Evolutionary conservation across 1,284 basidiomycete genomes (phyloP), one percentile per base, ranked within the genome.

Genomic region (Ustilago sp.): DNA sequence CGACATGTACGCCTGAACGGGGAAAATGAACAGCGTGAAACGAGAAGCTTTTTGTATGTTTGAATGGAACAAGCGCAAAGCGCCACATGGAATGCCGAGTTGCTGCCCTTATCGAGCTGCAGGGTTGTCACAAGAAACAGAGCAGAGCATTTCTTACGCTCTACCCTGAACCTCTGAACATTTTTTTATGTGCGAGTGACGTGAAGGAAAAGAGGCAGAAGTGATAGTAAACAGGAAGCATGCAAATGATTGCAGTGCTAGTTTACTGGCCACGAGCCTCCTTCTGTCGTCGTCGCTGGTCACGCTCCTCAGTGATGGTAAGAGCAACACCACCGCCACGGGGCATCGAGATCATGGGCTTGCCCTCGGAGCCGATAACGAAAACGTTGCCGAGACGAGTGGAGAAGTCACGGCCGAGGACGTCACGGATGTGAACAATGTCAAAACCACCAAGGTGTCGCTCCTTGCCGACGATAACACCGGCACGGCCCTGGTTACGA

Each of bases 401-500:
- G 54, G 75, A 81, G 72, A 83, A 85, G 76, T 94, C 94, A 86
- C 94, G 91, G 88, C 98, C 96, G 77, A 97, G 90, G 57, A 93
- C 92, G 87, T 99, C 96, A 88, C 94, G 94, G 85, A 99, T 93
- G 87, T 98, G 95, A 74, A 85, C 81, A 63, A 85, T 85, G 89
- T 98, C 95, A 88, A 96, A 98, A 81, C 95, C 96, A 88, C 96
- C 96, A 83, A 94, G 89, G 89, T 98, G 96, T 89, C 94, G 94
- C 90, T 99, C 97, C 84, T 93, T 91, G 89, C 96, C 94, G 74
- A 93, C 91, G 84, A 99, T 97, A 78, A 94, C 91, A 90, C 96
- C 97, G 74, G 92, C 92, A 89, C 97, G 92, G 86, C 97, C 96
- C 94, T 97, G 97, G 93, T 98, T 99, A 88, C 96, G 94, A 84